Conservation (phyloP, 345 rosid genomes). For the Turnera subulata region DNA sequence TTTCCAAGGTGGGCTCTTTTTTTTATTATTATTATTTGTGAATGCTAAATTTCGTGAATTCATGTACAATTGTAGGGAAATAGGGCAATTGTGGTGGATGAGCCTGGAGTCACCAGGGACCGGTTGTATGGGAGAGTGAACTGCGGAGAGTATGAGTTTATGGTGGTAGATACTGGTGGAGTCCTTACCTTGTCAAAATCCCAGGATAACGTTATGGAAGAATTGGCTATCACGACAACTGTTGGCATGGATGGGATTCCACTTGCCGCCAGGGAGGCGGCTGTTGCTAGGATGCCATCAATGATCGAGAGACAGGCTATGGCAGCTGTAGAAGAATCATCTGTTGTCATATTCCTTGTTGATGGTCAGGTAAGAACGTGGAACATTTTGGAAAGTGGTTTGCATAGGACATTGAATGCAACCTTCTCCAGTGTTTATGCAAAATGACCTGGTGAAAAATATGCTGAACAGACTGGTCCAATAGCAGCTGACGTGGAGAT, state of each 20-base stretch:
- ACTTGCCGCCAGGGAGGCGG: conserved; percentile 74
- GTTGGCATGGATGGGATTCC: conserved; percentile 97
- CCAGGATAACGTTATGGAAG: conserved; percentile 68
- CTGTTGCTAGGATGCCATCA: conserved; percentile 94
- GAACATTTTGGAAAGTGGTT: neutral
- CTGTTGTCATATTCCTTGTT: conserved; percentile 71
- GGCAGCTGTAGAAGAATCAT: conserved; percentile 87
- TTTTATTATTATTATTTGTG: neutral
- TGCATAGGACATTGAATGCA: neutral
- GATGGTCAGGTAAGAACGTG: conserved; percentile 76
- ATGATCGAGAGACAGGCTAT: conserved; percentile 97
- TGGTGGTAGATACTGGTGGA: conserved; percentile 94
- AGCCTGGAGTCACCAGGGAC: conserved; percentile 96
- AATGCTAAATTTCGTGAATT: neutral
- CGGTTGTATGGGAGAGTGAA: conserved; percentile 87
- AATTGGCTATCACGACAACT: conserved; percentile 68
- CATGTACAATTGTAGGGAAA: conserved; percentile 46
- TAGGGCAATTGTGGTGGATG: conserved; percentile 93
- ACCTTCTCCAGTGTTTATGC: neutral
- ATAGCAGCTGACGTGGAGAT: conserved; percentile 88
- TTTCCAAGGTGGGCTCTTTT: too few relatives aligned
- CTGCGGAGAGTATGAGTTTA: conserved; percentile 81
- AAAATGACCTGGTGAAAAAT: neutral
- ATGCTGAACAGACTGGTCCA: conserved; percentile 72
- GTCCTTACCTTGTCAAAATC: conserved; percentile 79